Base-by-base conservation (phyloP, 257 asterid species). In the Nicotiana undulata region DNA sequence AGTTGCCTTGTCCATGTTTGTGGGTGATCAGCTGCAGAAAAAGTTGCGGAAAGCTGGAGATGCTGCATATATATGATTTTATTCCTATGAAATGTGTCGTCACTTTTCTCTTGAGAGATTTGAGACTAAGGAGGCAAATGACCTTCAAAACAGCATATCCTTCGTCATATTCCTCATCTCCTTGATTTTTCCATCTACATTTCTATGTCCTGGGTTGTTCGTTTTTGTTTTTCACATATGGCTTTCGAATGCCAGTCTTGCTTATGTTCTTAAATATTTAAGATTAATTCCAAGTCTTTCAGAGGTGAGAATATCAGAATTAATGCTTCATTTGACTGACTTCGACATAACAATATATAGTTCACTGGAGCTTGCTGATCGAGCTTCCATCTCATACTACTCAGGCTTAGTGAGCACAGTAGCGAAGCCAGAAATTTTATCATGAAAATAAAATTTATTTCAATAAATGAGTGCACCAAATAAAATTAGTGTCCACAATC, bases 121-220 rank as follows among this genome's bases (percentile, higher is more conserved):
- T 64, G 72, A 29, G 46, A 64, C 46, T 64, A 29, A 32, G 52
- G 74, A 16, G 49, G 49, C 72, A 65, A 31, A 31, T 51, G 75
- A 66, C 28, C 28, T 32, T 66, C 46, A 66, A 32, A 46, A 46
- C 51, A 77, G 88, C 89, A 86, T 82, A 88, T 88, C 68, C 90
- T 70, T 22, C 9, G 7, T 65, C 29, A 80, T 86, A 82, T 86
- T 75, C 83, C 29, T 66, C 4, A 26, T 26, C 28, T 26, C 28
- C 28, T 78, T 67, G 29, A 18, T 16, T 65, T 16, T 32, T 67
- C 76, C 11, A n/a, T 67, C 17, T 67, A 44, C 9, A 18, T 10
- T 34, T 67, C 29, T 67, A 10, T 49, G 55, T 32, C 37, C 28
- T 26, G 6, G 5, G 12, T 11, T 49, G 4, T 2, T 9, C 34